Evolutionary conservation across 805 yeast species (phyloP).

Genomic region (Candida nemodendra): DNA sequence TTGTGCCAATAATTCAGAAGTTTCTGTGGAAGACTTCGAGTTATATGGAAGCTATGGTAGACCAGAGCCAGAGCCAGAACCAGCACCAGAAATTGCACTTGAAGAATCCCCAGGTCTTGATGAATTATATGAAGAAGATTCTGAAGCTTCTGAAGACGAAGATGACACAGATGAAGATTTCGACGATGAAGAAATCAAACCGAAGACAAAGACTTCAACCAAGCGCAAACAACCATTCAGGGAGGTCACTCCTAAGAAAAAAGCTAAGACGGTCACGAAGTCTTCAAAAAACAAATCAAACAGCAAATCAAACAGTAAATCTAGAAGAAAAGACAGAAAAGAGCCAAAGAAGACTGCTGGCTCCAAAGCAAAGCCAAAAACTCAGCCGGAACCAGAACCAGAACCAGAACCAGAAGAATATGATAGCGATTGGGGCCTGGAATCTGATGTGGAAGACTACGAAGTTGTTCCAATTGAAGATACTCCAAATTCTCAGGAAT

Average conservation of each 20-base stretch:
- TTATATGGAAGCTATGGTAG: constrained; percentile 42
- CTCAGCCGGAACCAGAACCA: constrained; percentile 9
- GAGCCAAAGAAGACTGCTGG: constrained; percentile 17
- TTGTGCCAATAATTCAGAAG: constrained; percentile 34
- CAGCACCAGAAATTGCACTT: constrained; percentile 6
- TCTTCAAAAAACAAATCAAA: neutral
- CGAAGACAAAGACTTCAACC: constrained; percentile 22
- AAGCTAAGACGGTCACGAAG: neutral
- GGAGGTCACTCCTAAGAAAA: constrained; percentile 6
- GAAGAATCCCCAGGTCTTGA: constrained; percentile 3
- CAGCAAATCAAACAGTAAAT: neutral
- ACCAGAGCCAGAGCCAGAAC: constrained; percentile 25
- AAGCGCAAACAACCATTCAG: constrained; percentile 6
- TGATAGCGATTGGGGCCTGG: constrained; percentile 31
- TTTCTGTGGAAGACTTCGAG: constrained; percentile 48
- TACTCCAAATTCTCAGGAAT: constrained; percentile 20
- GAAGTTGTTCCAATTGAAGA: constrained; percentile 16
- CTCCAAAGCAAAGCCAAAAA: constrained; percentile 26
- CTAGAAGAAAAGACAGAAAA: too few relatives aligned
- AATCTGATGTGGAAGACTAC: constrained; percentile 21
- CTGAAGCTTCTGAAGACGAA: constrained; percentile 8
- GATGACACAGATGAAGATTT: constrained; percentile 5
- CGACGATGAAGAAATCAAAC: constrained; percentile 33
- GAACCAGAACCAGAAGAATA: constrained; percentile 14
- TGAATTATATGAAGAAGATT: constrained; percentile 8